Evolutionary conservation across 1,284 basidiomycete genomes (phyloP).

Genomic region (Malassezia yamatoensis): DNA sequence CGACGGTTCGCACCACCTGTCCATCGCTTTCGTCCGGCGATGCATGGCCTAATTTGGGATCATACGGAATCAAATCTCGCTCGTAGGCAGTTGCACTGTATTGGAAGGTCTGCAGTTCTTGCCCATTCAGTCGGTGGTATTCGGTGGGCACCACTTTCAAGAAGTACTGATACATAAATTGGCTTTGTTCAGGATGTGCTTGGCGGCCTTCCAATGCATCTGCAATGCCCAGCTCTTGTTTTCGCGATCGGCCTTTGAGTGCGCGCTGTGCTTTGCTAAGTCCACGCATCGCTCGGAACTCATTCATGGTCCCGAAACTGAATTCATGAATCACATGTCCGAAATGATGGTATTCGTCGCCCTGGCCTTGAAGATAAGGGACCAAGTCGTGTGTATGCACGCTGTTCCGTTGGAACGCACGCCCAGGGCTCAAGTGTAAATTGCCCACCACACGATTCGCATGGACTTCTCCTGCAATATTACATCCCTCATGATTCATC

Average conservation of each 20-base stretch:
- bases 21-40: conserved; percentile 32
- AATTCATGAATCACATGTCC: conserved; percentile 77
- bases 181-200: conserved; percentile 54
- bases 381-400: conserved; percentile 84
- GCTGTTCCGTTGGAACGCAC: conserved; percentile 78
- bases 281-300: conserved; percentile 19
- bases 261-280: conserved; percentile 6
- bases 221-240: conserved; percentile 63
- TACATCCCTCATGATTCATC: conserved; percentile 88
- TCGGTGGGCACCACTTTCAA: conserved; percentile 57
- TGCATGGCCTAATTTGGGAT: conserved; percentile 7
- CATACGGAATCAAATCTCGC: conserved; percentile 56
- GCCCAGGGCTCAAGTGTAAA: conserved; percentile 59
- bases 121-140: conserved; percentile 24
- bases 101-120: conserved; percentile 64
- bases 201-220: conserved; percentile 71
- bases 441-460: conserved; percentile 77
- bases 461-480: conserved; percentile 74
- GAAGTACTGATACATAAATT: conserved; percentile 61
- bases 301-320: conserved; percentile 54
- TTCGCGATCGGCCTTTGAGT: conserved; percentile 38
- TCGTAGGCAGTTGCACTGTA: conserved; percentile 94
- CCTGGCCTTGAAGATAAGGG: conserved; percentile 61
- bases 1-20: conserved; percentile 61
- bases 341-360: conserved; percentile 58